A percentile compares a stretch with the other conserved stretches of the same genome.
Evolutionary conservation across 805 yeast genomes (phyloP).

Genomic region (Kazachstania psychrophila): DNA sequence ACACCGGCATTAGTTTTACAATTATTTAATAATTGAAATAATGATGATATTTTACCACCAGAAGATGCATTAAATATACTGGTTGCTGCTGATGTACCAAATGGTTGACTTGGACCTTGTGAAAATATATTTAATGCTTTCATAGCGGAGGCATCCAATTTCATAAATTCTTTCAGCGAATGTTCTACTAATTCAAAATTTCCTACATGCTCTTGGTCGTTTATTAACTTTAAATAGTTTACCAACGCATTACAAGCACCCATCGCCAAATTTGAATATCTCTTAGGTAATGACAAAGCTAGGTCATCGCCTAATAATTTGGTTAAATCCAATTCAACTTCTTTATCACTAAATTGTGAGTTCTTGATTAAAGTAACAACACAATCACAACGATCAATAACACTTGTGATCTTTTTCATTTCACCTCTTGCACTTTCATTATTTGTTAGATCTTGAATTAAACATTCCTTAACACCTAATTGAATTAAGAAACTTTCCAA

Average conservation of each 20-base stretch:
- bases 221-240: conserved; percentile 54
- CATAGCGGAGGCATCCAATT: conserved; percentile 82
- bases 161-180: conserved; percentile 73
- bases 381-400: conserved; percentile 70
- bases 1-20: conserved; percentile 90
- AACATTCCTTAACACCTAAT: conserved; percentile 77
- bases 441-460: conserved; percentile 39
- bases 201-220: conserved; percentile 47
- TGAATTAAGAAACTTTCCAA: conserved; percentile 81
- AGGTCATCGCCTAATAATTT: conserved; percentile 52
- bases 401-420: conserved; percentile 53
- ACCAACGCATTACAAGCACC: conserved; percentile 46
- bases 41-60: conserved; percentile 41
- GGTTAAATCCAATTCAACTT: conserved; percentile 69
- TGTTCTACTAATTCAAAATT: conserved; percentile 52
- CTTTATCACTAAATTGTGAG: conserved; percentile 51
- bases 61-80: conserved; percentile 7
- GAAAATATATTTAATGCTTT: conserved; percentile 85
- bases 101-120: conserved; percentile 15
- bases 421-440: conserved; percentile 31
- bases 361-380: conserved; percentile 54
- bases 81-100: conserved; percentile 10
- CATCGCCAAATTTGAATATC: conserved; percentile 21
- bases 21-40: conserved; percentile 76
- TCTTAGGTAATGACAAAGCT: conserved; percentile 23